Evolutionary conservation across 2,329 filamentous ascomycete species (phyloP).

Genomic region (Sclerotinia minor): DNA sequence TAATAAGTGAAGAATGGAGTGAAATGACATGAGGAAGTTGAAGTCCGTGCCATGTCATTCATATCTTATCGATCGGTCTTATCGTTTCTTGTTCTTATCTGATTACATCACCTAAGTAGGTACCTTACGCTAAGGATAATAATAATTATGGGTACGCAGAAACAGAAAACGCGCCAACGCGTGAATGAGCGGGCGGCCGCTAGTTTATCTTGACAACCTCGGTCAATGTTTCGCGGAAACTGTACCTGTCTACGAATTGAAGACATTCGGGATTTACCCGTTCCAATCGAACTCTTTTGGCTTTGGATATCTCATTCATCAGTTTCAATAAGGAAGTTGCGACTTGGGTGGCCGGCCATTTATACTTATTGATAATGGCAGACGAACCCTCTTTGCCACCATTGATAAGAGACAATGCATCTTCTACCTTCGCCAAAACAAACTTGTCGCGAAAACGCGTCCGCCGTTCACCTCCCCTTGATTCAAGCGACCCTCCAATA

Average conservation of each 20-base stretch:
- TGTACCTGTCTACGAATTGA: not conserved
- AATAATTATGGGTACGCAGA: not conserved
- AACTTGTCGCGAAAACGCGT: conserved; percentile 44
- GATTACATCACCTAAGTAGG: no score
- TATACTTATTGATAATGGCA: conserved; percentile 25
- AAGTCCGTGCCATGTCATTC: not conserved
- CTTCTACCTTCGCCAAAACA: conserved; percentile 8
- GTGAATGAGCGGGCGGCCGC: not conserved
- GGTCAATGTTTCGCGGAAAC: not conserved
- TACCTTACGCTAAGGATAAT: not conserved
- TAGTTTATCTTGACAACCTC: conserved; percentile 5
- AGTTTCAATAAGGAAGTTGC: not conserved
- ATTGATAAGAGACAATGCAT: conserved; percentile 16
- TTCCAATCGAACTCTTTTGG: not conserved
- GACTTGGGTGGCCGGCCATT: not conserved
- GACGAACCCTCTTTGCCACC: conserved; percentile 32
- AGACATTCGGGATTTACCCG: not conserved
- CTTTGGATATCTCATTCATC: not conserved
- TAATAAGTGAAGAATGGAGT: not conserved
- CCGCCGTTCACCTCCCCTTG: conserved; percentile 42
- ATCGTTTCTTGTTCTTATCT: not conserved
- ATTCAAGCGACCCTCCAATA: conserved; percentile 68
- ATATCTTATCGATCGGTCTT: not conserved
- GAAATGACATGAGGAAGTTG: not conserved
- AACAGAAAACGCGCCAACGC: not conserved